Evolutionary conservation across 2,329 filamentous ascomycete species (phyloP).

Genomic region (Phoma sp.): DNA sequence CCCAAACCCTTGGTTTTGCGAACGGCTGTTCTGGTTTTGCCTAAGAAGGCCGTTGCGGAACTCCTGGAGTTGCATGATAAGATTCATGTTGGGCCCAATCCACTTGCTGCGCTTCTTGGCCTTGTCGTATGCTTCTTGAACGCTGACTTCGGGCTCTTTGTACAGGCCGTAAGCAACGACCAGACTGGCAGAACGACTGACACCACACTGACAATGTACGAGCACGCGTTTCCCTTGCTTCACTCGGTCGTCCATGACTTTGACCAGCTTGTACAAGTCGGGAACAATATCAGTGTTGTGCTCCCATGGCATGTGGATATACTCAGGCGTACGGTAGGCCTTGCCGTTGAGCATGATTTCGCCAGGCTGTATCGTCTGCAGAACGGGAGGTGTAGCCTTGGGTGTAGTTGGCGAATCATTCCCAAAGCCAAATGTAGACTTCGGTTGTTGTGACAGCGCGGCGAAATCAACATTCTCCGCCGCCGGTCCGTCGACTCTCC

Average conservation of each 20-base stretch:
- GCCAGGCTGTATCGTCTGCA: conserved; percentile 36
- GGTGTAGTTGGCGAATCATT: conserved; percentile 57
- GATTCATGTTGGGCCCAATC: conserved; percentile 91
- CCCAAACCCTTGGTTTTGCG: conserved; percentile 42
- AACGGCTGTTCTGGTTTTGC: conserved; percentile 39
- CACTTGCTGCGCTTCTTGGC: conserved; percentile 82
- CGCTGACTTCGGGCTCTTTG: conserved; percentile 75
- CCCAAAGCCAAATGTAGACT: conserved; percentile 34
- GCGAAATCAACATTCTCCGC: conserved; percentile 47
- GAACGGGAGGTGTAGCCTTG: conserved; percentile 58
- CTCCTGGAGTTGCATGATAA: conserved; percentile 88
- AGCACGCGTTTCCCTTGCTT: conserved; percentile 78
- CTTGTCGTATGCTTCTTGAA: conserved; percentile 82
- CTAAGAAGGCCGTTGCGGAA: conserved; percentile 63
- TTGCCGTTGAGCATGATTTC: conserved; percentile 36
- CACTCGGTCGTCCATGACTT: conserved; percentile 75
- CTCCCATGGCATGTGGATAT: conserved; percentile 87
- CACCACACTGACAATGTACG: conserved; percentile 85
- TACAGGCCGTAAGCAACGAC: conserved; percentile 88
- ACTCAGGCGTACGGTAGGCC: conserved; percentile 67
- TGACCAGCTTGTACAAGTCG: conserved; percentile 76
- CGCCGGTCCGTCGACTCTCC: conserved; percentile 44
- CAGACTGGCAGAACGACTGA: conserved; percentile 82
- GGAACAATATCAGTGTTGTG: conserved; percentile 86
- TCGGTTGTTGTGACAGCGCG: conserved; percentile 36